Conservation (phyloP, 1,139 yeast genomes). For the Blastobotrys serpentis region DNA sequence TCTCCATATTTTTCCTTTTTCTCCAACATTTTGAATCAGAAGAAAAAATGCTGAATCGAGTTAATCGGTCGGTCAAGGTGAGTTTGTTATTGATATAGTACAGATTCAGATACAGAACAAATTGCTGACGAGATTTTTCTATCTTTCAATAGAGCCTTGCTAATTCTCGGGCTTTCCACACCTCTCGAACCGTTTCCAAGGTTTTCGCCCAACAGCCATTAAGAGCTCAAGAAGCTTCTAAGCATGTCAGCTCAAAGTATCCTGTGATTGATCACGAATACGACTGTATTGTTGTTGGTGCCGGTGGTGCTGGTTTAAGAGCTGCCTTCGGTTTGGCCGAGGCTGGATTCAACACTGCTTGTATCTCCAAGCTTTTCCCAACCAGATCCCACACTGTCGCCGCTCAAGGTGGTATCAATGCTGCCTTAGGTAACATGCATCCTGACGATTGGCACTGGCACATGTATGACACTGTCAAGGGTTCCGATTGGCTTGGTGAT, state of each 20-base stretch:
- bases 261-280: conserved; percentile 93
- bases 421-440: conserved; percentile 96
- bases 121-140: not conserved
- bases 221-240: conserved; percentile 42
- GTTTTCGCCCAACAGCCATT: conserved; percentile 31
- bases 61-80: conserved; percentile 30
- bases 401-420: conserved; percentile 99
- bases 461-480: conserved; percentile 98
- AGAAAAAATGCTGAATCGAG: conserved; percentile 27
- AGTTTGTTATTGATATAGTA: no score
- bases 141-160: not conserved
- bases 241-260: conserved; percentile 59
- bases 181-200: conserved; percentile 29
- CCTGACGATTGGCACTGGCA: conserved; percentile 99
- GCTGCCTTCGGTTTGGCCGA: conserved; percentile 98
- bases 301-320: conserved; percentile 98
- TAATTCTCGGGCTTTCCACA: conserved; percentile 29
- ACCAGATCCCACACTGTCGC: conserved; percentile 99
- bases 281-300: conserved; percentile 97
- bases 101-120: not conserved
- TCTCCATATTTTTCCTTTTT: conserved; percentile 9
- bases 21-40: conserved; percentile 12
- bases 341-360: conserved; percentile 96
- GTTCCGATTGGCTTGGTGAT: conserved; percentile 99
- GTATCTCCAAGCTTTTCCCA: conserved; percentile 95